Conservation (phyloP, 192 early-diverging fungal genomes). For the Geosiphon pyriformis region DNA sequence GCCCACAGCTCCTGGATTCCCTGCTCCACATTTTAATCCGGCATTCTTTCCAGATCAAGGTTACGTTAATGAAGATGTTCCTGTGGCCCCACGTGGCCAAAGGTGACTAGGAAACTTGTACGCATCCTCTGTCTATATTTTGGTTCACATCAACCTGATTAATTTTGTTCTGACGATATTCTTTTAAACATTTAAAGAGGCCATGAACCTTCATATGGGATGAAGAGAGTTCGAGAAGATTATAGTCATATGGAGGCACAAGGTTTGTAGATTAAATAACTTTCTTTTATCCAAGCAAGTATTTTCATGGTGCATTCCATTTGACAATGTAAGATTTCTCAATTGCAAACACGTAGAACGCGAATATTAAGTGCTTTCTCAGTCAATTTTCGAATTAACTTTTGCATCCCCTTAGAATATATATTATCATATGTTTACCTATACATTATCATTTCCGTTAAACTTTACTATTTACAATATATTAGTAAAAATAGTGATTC, state of each 20-base stretch:
- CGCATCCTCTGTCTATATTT: background rate
- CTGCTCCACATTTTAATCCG: slow-evolving; percentile 41
- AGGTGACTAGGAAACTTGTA: slow-evolving; percentile 15
- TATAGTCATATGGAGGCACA: slow-evolving; percentile 10
- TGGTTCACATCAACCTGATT: slow-evolving; percentile 1
- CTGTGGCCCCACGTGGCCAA: slow-evolving; percentile 25
- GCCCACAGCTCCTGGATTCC: slow-evolving; percentile 21
- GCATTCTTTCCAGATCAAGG: slow-evolving; percentile 37
- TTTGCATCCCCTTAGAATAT: no score
- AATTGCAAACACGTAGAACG: no score
- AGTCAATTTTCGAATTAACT: no score
- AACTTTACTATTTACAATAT: no score
- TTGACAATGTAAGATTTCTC: no score
- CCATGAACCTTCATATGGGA: slow-evolving; percentile 14
- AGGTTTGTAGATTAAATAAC: no score
- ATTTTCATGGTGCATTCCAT: no score
- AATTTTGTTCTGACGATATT: background rate
- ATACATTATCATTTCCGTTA: no score
- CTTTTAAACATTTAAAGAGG: slow-evolving; percentile 15
- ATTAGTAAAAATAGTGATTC: no score
- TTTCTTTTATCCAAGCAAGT: no score
- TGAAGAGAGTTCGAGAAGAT: slow-evolving; percentile 24
- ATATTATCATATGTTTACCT: no score
- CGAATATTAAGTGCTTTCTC: no score
- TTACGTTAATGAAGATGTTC: slow-evolving; percentile 16